Evolutionary conservation across 2,329 filamentous ascomycete genomes (phyloP).

Genomic region (Arthrobotrys conoides): DNA sequence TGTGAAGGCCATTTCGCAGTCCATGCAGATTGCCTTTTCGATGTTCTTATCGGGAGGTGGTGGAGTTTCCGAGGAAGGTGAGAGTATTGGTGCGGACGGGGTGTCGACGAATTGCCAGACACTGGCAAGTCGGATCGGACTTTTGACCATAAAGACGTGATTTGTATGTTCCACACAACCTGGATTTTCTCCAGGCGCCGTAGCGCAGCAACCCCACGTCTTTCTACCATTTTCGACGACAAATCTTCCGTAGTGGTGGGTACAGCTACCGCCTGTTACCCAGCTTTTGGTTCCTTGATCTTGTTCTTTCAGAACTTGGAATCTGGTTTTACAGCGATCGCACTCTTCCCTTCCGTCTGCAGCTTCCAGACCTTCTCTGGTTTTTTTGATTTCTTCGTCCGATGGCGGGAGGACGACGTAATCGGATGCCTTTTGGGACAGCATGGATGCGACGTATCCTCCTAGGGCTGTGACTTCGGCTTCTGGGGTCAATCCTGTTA

Average conservation of each 20-base stretch:
- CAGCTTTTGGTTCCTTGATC: slow-evolving; percentile 81
- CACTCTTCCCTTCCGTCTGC: slow-evolving; percentile 87
- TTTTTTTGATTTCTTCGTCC: slow-evolving; percentile 76
- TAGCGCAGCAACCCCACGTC: slow-evolving; percentile 83
- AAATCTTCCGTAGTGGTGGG: slow-evolving; percentile 83
- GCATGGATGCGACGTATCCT: slow-evolving; percentile 76
- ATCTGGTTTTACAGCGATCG: slow-evolving; percentile 86
- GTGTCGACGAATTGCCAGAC: slow-evolving; percentile 83
- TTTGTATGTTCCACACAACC: slow-evolving; percentile 80
- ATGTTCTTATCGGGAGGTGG: slow-evolving; percentile 53
- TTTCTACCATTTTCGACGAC: slow-evolving; percentile 69
- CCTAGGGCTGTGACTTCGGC: slow-evolving; percentile 79
- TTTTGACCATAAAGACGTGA: slow-evolving; percentile 89
- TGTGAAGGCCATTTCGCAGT: slow-evolving; percentile 99
- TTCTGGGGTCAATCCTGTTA: slow-evolving; percentile 77
- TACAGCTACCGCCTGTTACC: slow-evolving; percentile 82
- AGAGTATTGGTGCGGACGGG: slow-evolving; percentile 67
- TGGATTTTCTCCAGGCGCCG: slow-evolving; percentile 77
- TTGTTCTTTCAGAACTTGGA: slow-evolving; percentile 88
- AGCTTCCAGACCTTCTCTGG: slow-evolving; percentile 76
- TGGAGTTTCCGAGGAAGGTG: background rate
- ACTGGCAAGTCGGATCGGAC: slow-evolving; percentile 81
- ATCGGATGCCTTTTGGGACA: slow-evolving; percentile 76
- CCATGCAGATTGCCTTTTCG: slow-evolving; percentile 81
- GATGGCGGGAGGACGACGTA: slow-evolving; percentile 81